Conservation (phyloP, 228 moss, liverwort and hornwort genomes). For the Sphagnum fallax region DNA sequence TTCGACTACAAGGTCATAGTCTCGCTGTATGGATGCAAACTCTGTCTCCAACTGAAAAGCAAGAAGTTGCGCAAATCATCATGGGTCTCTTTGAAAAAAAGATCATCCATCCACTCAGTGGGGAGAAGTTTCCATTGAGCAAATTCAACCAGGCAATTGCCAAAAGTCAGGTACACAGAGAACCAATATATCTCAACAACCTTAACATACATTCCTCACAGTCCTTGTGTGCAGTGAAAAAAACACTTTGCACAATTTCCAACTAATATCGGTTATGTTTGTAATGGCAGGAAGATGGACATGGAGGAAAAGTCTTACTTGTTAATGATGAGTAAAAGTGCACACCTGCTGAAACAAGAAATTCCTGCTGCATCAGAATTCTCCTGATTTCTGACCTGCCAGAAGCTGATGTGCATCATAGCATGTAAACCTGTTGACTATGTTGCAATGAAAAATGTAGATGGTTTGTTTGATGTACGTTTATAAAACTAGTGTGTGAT, state of each 20-base stretch:
- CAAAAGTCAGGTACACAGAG: not conserved
- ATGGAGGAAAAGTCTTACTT: constrained; percentile 15
- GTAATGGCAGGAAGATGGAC: constrained; percentile 3
- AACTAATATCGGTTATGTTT: too few relatives aligned
- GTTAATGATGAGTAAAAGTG: not conserved
- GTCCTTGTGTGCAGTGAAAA: too few relatives aligned
- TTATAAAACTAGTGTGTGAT: too few relatives aligned
- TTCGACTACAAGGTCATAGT: not conserved
- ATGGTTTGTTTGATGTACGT: too few relatives aligned
- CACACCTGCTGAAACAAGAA: not conserved
- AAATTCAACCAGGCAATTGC: constrained; percentile 2
- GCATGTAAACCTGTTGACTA: too few relatives aligned
- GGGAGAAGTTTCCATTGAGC: constrained; percentile 9
- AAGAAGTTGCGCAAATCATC: not conserved
- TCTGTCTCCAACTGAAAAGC: not conserved
- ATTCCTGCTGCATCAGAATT: not conserved
- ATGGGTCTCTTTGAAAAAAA: constrained; percentile 12
- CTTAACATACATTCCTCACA: not conserved
- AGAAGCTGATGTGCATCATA: too few relatives aligned
- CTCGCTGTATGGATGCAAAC: not conserved
- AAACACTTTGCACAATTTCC: too few relatives aligned
- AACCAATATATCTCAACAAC: not conserved
- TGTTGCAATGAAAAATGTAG: too few relatives aligned
- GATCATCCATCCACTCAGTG: constrained; percentile 2
- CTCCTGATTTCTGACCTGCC: too few relatives aligned